Base-by-base conservation (phyloP, 2,329 filamentous ascomycete genomes). In the Calonectria pseudoturangicola region DNA sequence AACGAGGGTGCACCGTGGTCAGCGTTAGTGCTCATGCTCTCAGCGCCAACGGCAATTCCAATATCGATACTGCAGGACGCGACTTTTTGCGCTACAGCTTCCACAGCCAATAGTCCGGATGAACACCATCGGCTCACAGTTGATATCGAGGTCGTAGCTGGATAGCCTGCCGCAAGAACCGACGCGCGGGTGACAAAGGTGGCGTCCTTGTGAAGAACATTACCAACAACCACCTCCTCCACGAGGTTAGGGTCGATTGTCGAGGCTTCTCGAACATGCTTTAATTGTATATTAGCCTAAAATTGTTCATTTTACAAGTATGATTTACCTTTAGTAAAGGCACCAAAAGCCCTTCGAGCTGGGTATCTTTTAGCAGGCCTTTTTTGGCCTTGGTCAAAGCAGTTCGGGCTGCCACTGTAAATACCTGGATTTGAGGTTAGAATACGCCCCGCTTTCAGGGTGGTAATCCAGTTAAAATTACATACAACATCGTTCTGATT, bases 111-210 rank as follows among this genome's bases (percentile, higher is more conserved):
- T 65, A 95, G 88, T 21, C 93, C 93, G 1, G 92, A 94, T 12
- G 92, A 93, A 86, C 93, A 95, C 89, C 94, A 95, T 72, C 93
- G 91, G 86, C 94, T 95, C 68, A 93, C 89, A 30, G 90, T 90
- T 47, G 90, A 93, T 72, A 90, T 92, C 72, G 90, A 89, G 39
- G 92, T 89, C 41, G 93, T 94, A 83, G 92, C 91, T 56, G 93
- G 93, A 85, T 93, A 94, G 72, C 93, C 93, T 51, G 93, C 93
- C 48, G 92, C 92, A 69, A 95, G 89, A 76, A 90, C 87, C 66
- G 93, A 92, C 36, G 92, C 92, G 75, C 93, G 93, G 79, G 90
- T 85, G 1, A 58, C 54, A 33, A 58, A 58, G 5, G 54, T 27
- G 33, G 33, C 54, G 54, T 58, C 54, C 6, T 58, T 58, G 54